Percentiles rank a stretch among this genome's conserved stretches.
Conservation (phyloP, 768 basidiomycete species). For the Amylocystis lapponica region DNA sequence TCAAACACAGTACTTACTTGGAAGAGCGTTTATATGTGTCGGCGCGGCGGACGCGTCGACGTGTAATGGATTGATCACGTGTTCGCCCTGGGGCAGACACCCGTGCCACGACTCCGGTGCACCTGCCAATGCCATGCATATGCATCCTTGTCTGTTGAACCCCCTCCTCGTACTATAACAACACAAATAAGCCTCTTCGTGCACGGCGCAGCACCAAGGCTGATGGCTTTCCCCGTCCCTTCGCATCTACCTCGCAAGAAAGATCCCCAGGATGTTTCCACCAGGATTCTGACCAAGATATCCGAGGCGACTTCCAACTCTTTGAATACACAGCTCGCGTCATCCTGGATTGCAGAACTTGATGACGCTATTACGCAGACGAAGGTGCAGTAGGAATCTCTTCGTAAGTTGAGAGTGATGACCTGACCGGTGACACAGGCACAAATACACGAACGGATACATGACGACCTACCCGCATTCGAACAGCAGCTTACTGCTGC, state of each 20-base stretch:
- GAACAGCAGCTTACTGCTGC: constrained; percentile 58
- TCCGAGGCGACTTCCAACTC: constrained; percentile 54
- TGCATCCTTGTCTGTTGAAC: no score
- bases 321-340: constrained; percentile 53
- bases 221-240: constrained; percentile 73
- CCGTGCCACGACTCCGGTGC: no score
- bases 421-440: constrained; percentile 34
- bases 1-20: no score
- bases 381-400: constrained; percentile 51
- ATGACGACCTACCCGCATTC: constrained; percentile 56
- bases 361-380: constrained; percentile 65
- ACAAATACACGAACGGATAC: constrained; percentile 69
- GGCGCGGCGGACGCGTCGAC: no score
- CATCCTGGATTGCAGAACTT: constrained; percentile 68
- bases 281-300: constrained; percentile 63
- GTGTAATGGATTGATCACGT: no score
- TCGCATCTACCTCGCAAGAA: constrained; percentile 65
- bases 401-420: constrained; percentile 13
- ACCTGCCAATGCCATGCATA: no score
- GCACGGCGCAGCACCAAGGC: no score
- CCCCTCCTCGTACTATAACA: no score
- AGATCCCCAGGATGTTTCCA: constrained; percentile 58
- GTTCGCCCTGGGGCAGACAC: no score
- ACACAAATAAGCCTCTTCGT: no score
- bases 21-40: no score